A percentile compares a stretch with the other conserved stretches of the same genome.
Conservation (phyloP, 805 yeast genomes). For the Zygosaccharomyces gambellarensis region DNA sequence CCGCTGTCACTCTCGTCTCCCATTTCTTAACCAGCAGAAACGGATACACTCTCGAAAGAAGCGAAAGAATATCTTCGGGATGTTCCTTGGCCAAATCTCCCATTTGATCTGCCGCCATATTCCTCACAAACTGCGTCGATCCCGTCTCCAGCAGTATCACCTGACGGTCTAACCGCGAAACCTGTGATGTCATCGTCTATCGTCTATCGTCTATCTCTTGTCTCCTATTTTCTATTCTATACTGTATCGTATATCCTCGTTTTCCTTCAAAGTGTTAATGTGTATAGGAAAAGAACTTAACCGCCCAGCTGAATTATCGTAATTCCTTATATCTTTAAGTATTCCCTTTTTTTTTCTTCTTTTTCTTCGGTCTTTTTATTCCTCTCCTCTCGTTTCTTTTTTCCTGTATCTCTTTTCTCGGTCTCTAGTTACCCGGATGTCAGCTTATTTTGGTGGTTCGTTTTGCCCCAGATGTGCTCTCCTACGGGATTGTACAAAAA, state of each 20-base stretch:
- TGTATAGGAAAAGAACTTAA: slow-evolving; percentile 2
- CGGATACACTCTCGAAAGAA: slow-evolving; percentile 87
- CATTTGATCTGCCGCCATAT: slow-evolving; percentile 95
- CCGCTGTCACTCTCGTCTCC: slow-evolving; percentile 96
- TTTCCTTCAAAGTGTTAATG: background rate
- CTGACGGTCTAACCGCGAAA: slow-evolving; percentile 43
- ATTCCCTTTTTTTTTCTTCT: background rate
- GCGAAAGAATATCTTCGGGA: slow-evolving; percentile 82
- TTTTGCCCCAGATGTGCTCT: slow-evolving; percentile 2
- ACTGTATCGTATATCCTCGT: background rate
- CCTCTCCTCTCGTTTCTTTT: slow-evolving; percentile 2
- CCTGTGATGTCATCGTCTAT: slow-evolving; percentile 32
- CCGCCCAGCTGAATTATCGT: slow-evolving; percentile 9
- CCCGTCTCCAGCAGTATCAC: slow-evolving; percentile 76
- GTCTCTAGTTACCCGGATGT: slow-evolving; percentile 4
- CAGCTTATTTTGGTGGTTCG: background rate
- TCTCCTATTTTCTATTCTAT: background rate
- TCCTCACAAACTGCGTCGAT: slow-evolving; percentile 85
- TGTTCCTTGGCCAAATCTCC: slow-evolving; percentile 91
- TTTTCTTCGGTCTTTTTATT: slow-evolving; percentile 4
- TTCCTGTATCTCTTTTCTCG: background rate
- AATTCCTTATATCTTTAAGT: background rate
- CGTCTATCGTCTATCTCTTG: background rate
- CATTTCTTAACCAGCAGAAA: slow-evolving; percentile 76
- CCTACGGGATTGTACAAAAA: slow-evolving; percentile 12